Percentiles rank a stretch among this genome's conserved stretches.
These are phyloP conservation scores for Xerocomellus chrysenteron DNA, from an alignment of 768 basidiomycete species.

Conservation along the genomic window DNA sequence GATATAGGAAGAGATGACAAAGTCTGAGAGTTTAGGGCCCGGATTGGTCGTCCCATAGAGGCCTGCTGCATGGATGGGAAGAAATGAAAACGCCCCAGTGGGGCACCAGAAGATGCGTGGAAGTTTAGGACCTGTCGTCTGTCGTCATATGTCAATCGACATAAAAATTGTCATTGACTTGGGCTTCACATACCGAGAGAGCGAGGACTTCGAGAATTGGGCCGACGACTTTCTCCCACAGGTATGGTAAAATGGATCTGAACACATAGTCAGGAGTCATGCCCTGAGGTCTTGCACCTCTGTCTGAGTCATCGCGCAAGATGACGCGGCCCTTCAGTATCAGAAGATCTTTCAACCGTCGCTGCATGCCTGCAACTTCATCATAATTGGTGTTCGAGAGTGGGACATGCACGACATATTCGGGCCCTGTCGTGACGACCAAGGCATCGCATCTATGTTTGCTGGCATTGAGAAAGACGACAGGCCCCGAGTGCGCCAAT, in stretches of 20 bases:
- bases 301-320: background rate
- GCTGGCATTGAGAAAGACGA: too few species aligned
- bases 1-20: constrained; percentile 23
- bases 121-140: background rate
- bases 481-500: too few species aligned
- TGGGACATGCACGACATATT: too few species aligned
- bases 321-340: too few species aligned
- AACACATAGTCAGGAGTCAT: background rate
- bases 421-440: too few species aligned
- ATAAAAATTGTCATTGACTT: too few species aligned
- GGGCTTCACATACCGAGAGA: background rate
- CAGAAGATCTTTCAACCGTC: too few species aligned
- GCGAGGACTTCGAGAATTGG: background rate
- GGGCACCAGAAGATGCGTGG: background rate
- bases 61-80: constrained; percentile 1
- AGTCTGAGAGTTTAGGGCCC: background rate
- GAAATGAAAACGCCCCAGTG: background rate
- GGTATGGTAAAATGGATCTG: background rate
- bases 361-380: too few species aligned
- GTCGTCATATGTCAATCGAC: background rate
- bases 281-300: background rate
- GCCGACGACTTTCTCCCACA: background rate
- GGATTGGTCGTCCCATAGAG: background rate
- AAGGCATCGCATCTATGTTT: too few species aligned
- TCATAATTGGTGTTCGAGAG: too few species aligned